These are phyloP conservation scores for Plenodomus biglobosus DNA, from an alignment of 2,329 filamentous ascomycete species.

Conservation along the genomic window DNA sequence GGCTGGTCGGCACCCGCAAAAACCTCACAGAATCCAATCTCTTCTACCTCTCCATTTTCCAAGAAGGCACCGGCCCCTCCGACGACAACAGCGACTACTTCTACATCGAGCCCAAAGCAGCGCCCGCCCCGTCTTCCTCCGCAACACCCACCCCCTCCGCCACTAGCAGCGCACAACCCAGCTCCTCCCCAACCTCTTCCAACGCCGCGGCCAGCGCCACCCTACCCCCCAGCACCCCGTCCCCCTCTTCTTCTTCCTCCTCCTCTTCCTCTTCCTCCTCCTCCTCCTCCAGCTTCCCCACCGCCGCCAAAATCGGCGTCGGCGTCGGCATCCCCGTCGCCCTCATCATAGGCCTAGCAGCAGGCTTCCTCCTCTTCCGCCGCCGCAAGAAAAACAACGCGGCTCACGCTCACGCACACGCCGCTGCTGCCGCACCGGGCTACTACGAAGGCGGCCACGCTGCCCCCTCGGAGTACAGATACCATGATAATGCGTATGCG, in stretches of 20 bases:
- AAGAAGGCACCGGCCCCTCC: constrained; percentile 1
- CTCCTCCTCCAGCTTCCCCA: neutral
- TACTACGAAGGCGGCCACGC: neutral
- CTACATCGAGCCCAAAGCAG: constrained; percentile 1
- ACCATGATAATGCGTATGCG: neutral
- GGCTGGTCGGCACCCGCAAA: constrained; percentile 7
- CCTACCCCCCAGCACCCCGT: neutral
- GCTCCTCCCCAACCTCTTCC: neutral
- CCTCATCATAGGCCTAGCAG: neutral
- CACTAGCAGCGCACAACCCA: neutral
- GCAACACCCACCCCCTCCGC: neutral
- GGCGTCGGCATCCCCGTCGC: constrained; percentile 2
- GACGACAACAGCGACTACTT: constrained; percentile 6
- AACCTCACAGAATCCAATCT: constrained; percentile 9
- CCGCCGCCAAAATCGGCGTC: constrained; percentile 1
- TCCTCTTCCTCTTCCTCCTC: neutral
- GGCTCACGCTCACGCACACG: neutral
- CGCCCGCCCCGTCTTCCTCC: neutral
- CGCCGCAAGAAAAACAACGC: constrained; percentile 1
- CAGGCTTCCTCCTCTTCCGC: constrained; percentile 1
- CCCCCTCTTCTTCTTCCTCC: too few relatives aligned
- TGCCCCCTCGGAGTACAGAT: neutral
- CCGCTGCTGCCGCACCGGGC: too few relatives aligned
- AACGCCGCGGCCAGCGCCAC: too few relatives aligned
- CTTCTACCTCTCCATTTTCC: constrained; percentile 7